Evolutionary conservation across 495 filamentous ascomycete species (phyloP), one percentile per base, ranked within the genome.

Genomic region (Talaromyces thailandensis): DNA sequence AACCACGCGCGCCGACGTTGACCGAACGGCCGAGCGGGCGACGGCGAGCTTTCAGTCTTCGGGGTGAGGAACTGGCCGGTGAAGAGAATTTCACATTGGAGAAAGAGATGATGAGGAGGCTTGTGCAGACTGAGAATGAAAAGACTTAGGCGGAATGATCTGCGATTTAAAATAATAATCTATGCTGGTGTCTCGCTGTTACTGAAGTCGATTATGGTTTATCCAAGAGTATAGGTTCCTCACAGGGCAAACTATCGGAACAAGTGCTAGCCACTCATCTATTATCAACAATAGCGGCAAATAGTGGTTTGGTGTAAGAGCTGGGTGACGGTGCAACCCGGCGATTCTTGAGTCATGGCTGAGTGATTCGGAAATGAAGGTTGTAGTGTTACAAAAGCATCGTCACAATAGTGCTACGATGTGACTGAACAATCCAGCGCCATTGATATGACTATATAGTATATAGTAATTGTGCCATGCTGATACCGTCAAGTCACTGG

Each of bases 1-100:
- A 83, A 61, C 88, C 88, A 5, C 78, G 84, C 35, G 85, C 85
- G 31, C 87, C 86, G 25, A 87, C 81, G 62, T 74, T 91, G 55
- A 81, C 75, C 26, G 85, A 86, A 64, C 69, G 86, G 26, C 80
- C 86, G 6, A 80, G 74, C 65, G 84, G 85, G 1, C 78, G 75
- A 62, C 71, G 74, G 21, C 71, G 83, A 50, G 73, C 70, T 1
- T 83, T 87, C 61, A 81, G 79, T 61, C 61, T 87, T 51, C 63
- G 64, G 29, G 65, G 68, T 12, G 59, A 61, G 29, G 43, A 25
- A n/a, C 11, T 35, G 18, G 18, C 23, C 14, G 18, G 11, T 23
- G 28, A 61, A 31, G 55, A 3, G 35, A 31, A 8, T 21, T 16
- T 24, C 12, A 26, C 51, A 12, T 55, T 57, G 11, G 26, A 57